Evolutionary conservation across 371 early-diverging fungal species (phyloP), one percentile per base, ranked within the genome.

Genomic region (Mucor irregularis): DNA sequence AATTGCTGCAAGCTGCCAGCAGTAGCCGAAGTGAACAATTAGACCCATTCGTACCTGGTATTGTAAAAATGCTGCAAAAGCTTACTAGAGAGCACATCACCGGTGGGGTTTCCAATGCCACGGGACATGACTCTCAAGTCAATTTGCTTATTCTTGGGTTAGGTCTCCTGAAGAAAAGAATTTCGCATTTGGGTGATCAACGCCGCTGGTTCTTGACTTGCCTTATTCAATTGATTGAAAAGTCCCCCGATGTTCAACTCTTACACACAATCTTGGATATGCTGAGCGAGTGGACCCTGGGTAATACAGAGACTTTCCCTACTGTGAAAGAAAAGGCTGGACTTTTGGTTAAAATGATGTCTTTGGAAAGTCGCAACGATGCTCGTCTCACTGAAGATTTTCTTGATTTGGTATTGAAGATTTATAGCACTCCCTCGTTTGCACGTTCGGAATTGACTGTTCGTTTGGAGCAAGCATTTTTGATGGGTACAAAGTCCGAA

Each of bases 301-400:
- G 79, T 6, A 82, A 86, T 40, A 69, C 70, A 5, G 93, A 95
- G 47, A 70, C 91, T 1, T 94, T 95, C 77, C 99, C 99, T 0
- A 96, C 98, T 4, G 80, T 92, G 53, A 96, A 94, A 74, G 99
- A 98, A 65, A 97, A 97, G 67, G 91, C 96, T 1, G 88, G 87
- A 40, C 69, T 98, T 26, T 71, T 96, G 71, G 86, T 90, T 25
- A 91, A 89, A 63, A 90, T 99, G 93, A 89, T 96, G 90, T 71
- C 79, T 13, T 80, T 93, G 31, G 93, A 85, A 65, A 72, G 68
- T 35, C 80, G 85, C 17, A 84, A 84, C 30, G 87, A 91, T 61
- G 69, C 77, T 25, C 68, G 71, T n/a, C 64, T 93, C 33, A 75
- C 85, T 1, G 89, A 92, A 49, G 89, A 92, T 19, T 98, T 90